These are phyloP conservation scores for Diaporthe australafricana DNA, from an alignment of 2,329 filamentous ascomycete genomes.

Conservation along the genomic window DNA sequence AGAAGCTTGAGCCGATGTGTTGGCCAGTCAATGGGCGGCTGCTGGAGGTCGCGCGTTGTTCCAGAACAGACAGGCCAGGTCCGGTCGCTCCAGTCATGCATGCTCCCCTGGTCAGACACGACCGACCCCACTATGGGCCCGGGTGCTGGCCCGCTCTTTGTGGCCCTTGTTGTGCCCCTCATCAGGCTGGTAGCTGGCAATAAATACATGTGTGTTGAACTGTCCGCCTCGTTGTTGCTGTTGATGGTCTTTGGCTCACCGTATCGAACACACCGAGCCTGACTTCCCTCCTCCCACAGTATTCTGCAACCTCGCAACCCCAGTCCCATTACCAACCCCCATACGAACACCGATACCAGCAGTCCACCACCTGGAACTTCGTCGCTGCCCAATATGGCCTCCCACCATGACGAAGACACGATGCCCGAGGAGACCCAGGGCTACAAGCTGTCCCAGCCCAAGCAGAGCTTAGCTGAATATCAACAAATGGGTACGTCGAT, in stretches of 20 bases:
- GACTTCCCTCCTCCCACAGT: constrained; percentile 12
- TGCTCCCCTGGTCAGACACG: constrained; percentile 14
- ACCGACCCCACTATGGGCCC: constrained; percentile 16
- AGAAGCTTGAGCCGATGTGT: background rate
- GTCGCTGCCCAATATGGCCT: constrained; percentile 66
- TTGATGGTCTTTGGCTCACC: constrained; percentile 34
- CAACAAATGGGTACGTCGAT: constrained; percentile 83
- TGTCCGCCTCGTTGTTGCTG: constrained; percentile 31
- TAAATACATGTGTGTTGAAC: constrained; percentile 36
- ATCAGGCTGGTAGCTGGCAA: constrained; percentile 33
- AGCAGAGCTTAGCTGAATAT: constrained; percentile 97
- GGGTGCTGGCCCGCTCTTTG: constrained; percentile 19
- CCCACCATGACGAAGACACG: constrained; percentile 82
- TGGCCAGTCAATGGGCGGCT: background rate
- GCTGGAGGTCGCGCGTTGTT: constrained; percentile 26
- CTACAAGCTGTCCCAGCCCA: constrained; percentile 96
- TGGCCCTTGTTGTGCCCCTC: constrained; percentile 35
- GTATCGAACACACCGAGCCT: constrained; percentile 24
- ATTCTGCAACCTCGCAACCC: background rate
- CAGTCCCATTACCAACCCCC: background rate
- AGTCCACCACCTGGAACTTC: background rate
- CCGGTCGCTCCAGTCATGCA: constrained; percentile 34
- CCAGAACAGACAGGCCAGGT: constrained; percentile 31
- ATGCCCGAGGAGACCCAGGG: constrained; percentile 90
- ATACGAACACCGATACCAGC: background rate